Conservation (phyloP, 352 stramenopile species). For the Pythium guiyangense region DNA sequence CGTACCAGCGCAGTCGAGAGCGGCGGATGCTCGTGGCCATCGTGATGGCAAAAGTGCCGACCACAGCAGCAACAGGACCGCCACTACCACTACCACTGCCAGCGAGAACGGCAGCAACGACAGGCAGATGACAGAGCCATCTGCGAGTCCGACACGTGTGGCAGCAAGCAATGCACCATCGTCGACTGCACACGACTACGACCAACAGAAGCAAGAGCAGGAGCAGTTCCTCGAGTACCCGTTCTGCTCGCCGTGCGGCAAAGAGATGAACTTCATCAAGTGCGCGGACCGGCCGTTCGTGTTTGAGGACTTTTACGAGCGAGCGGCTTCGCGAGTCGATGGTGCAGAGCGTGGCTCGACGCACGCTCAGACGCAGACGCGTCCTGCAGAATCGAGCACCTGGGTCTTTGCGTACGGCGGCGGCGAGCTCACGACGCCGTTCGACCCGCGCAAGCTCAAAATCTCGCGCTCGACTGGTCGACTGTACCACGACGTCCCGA, state of each 20-base stretch:
- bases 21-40: neutral
- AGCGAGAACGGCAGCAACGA: too few species aligned
- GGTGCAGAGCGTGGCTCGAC: too few species aligned
- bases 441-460: too few species aligned
- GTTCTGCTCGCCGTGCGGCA: constrained; percentile 78
- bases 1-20: neutral
- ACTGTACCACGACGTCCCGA: constrained; percentile 65
- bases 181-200: too few species aligned
- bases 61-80: neutral
- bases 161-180: too few species aligned
- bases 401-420: constrained; percentile 55
- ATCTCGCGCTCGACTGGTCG: too few species aligned
- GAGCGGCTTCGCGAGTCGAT: neutral
- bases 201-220: constrained; percentile 10
- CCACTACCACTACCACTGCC: neutral
- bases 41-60: neutral
- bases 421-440: constrained; percentile 49
- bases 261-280: constrained; percentile 88
- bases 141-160: too few species aligned
- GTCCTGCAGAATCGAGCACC: neutral
- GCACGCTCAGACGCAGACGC: too few species aligned
- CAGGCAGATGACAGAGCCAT: too few species aligned
- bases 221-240: too few species aligned
- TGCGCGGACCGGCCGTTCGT: constrained; percentile 75
- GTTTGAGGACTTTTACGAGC: constrained; percentile 54